Conservation (phyloP, 2,329 filamentous ascomycete genomes). For the Juglanconis sp. region DNA sequence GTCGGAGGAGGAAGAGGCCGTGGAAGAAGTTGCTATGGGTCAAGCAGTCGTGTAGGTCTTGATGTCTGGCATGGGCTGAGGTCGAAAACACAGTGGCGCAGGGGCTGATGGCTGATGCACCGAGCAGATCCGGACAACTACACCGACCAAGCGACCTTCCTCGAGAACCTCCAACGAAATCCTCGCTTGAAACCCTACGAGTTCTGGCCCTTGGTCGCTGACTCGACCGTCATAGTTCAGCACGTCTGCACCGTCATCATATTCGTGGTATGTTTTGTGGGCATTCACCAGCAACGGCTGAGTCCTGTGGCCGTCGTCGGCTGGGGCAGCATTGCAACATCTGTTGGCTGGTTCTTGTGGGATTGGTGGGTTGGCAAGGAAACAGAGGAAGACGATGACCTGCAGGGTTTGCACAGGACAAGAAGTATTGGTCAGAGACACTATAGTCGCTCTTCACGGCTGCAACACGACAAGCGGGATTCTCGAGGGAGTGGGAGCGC, state of each 20-base stretch:
- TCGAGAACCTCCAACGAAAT: constrained; percentile 93
- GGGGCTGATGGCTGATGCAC: not conserved
- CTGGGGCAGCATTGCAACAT: constrained; percentile 77
- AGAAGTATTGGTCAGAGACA: constrained; percentile 31
- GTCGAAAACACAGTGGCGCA: too few relatives aligned
- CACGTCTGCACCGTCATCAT: constrained; percentile 94
- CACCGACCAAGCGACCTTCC: constrained; percentile 92
- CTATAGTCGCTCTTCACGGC: constrained; percentile 25
- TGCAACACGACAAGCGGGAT: constrained; percentile 21
- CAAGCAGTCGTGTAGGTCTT: constrained; percentile 78
- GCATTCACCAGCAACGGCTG: constrained; percentile 83
- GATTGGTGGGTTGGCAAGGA: constrained; percentile 79
- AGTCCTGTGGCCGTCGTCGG: constrained; percentile 85
- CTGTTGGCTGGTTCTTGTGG: constrained; percentile 87
- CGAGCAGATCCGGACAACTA: constrained; percentile 90
- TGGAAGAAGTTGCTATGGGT: constrained; percentile 99
- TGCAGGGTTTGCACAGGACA: constrained; percentile 35
- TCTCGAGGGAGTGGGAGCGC: constrained; percentile 23
- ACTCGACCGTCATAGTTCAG: constrained; percentile 94
- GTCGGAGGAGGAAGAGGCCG: constrained; percentile 64
- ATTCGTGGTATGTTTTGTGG: constrained; percentile 90
- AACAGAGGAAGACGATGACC: constrained; percentile 48
- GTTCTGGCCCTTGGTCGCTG: constrained; percentile 94
- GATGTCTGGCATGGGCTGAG: not conserved
- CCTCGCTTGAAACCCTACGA: constrained; percentile 92